These are phyloP conservation scores for Bonia amplexicaulis DNA, from an alignment of 176 grass and related monocot genomes.

Conservation along the genomic window DNA sequence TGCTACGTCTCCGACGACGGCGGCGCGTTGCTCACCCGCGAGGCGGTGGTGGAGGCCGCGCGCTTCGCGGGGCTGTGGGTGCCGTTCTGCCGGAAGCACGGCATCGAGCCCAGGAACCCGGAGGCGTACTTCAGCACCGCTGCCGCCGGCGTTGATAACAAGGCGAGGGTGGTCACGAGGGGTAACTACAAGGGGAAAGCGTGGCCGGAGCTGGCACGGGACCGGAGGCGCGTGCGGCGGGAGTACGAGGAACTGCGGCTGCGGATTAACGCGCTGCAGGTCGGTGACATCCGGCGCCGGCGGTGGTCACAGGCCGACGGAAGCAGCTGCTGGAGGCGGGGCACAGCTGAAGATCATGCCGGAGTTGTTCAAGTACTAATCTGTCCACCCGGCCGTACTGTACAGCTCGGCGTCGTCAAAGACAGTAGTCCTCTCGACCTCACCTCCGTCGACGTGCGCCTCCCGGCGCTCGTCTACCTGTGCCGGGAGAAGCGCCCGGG, in stretches of 20 bases:
- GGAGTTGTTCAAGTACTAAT: background rate
- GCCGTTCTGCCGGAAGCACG: conserved; percentile 31
- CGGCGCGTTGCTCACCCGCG: background rate
- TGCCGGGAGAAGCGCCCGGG: conserved; percentile 14
- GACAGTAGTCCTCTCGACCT: background rate
- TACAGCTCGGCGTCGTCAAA: background rate
- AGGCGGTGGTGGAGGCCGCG: background rate
- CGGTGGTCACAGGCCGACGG: background rate
- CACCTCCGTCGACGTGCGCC: background rate
- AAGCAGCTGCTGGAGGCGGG: background rate
- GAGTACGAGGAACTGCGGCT: conserved; percentile 34
- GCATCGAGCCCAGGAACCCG: conserved; percentile 5
- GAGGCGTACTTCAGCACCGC: background rate
- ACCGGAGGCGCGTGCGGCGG: conserved; percentile 17
- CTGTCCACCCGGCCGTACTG: background rate
- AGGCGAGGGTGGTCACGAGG: background rate
- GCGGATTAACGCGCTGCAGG: conserved; percentile 23
- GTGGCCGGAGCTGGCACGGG: conserved; percentile 5
- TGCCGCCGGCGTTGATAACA: background rate
- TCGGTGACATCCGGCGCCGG: background rate
- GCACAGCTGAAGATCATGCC: background rate
- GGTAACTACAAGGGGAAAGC: background rate
- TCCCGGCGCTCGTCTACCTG: conserved; percentile 5
- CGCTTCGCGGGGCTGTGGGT: conserved; percentile 24
- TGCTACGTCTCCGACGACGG: conserved; percentile 36